Evolutionary conservation across 2,329 filamentous ascomycete species (phyloP).

Genomic region (Ophiocordyceps polyrhachis-furcata): DNA sequence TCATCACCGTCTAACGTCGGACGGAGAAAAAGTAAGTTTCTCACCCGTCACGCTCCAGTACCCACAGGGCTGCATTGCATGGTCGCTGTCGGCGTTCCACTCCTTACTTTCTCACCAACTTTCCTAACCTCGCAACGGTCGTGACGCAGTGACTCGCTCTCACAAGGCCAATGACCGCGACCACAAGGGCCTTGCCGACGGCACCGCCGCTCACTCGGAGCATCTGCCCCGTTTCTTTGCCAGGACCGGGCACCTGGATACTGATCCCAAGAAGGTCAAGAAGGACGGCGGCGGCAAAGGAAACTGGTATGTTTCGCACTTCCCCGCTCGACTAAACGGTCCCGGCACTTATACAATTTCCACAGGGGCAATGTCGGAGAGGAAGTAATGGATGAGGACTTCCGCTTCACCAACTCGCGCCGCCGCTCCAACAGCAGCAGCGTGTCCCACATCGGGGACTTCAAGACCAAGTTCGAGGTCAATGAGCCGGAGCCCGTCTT

Average conservation of each 20-base stretch:
- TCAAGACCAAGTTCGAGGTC: constrained; percentile 95
- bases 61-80: neutral
- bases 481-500: constrained; percentile 82
- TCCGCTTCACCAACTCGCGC: constrained; percentile 68
- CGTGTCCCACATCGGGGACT: constrained; percentile 51
- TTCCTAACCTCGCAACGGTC: neutral
- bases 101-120: neutral
- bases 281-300: constrained; percentile 86
- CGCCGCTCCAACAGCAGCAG: constrained; percentile 85
- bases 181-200: constrained; percentile 62
- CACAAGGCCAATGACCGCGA: constrained; percentile 92
- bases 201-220: constrained; percentile 48
- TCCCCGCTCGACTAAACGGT: neutral
- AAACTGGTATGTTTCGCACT: constrained; percentile 58
- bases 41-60: neutral
- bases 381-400: constrained; percentile 67
- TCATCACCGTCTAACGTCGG: neutral
- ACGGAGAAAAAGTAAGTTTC: neutral
- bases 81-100: neutral
- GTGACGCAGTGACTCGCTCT: constrained; percentile 71
- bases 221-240: constrained; percentile 82
- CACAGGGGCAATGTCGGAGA: constrained; percentile 65
- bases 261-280: constrained; percentile 85
- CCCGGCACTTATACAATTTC: neutral
- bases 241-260: constrained; percentile 64